These are phyloP conservation scores for Rhodotorula mucilaginosa DNA, from an alignment of 1,284 basidiomycete species.

Conservation along the genomic window DNA sequence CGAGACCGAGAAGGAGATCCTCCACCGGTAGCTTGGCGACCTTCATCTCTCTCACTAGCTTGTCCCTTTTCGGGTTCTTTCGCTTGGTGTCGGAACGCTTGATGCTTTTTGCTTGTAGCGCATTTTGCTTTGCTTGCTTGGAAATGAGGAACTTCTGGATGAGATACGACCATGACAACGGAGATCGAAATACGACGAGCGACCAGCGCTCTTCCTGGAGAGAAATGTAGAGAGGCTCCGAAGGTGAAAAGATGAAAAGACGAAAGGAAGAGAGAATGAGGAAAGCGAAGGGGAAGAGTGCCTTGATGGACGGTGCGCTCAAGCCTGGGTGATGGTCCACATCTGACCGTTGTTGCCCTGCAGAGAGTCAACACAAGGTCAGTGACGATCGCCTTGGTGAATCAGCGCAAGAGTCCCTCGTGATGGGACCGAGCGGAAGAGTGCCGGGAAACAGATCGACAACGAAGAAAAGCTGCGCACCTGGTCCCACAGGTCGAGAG, in stretches of 20 bases:
- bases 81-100: too few species aligned
- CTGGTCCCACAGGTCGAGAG: conserved; percentile 26
- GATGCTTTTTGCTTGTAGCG: too few species aligned
- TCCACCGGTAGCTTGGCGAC: not conserved
- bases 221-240: too few species aligned
- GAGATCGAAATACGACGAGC: too few species aligned
- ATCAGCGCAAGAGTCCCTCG: too few species aligned
- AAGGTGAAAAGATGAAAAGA: not conserved
- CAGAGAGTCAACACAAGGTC: too few species aligned
- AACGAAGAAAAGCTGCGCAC: not conserved
- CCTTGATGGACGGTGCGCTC: not conserved
- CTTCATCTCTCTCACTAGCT: too few species aligned
- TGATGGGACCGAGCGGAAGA: not conserved
- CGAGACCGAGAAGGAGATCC: not conserved
- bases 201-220: too few species aligned
- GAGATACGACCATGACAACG: too few species aligned
- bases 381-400: not conserved
- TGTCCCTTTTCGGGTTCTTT: too few species aligned
- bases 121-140: too few species aligned
- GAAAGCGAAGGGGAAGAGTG: not conserved
- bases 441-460: not conserved
- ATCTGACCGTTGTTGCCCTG: conserved; percentile 20
- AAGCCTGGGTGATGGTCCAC: conserved; percentile 29
- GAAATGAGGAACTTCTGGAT: too few species aligned
- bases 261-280: not conserved